Evolutionary conservation across 768 basidiomycete species (phyloP).

Genomic region (Omphalotus guepiniiformis): DNA sequence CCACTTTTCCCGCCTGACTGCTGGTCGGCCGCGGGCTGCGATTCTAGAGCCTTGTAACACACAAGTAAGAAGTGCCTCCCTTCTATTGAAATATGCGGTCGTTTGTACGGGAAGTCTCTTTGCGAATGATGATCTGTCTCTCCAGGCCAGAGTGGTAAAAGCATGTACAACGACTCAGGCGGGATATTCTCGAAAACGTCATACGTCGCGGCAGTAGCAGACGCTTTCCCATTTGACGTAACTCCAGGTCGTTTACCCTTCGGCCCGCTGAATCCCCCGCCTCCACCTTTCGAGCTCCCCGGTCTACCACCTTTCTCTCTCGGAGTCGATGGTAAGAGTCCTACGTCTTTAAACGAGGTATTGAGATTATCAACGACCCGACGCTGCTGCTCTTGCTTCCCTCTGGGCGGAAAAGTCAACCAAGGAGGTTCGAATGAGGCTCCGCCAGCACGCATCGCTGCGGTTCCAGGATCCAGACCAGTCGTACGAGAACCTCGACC

Average conservation of each 20-base stretch:
- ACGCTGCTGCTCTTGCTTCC: conserved; percentile 63
- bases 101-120: conserved; percentile 23
- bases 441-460: conserved; percentile 3
- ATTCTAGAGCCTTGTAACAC: conserved; percentile 69
- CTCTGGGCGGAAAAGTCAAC: conserved; percentile 61
- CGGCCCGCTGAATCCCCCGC: conserved; percentile 14
- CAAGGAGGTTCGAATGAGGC: conserved; percentile 41
- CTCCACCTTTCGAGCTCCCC: not conserved
- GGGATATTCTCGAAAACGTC: conserved; percentile 62
- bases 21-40: conserved; percentile 30
- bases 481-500: not conserved
- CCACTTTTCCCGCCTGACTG: conserved; percentile 15
- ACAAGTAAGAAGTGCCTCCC: conserved; percentile 72
- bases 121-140: conserved; percentile 52
- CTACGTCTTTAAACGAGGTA: conserved; percentile 77
- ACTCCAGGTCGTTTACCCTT: conserved; percentile 15
- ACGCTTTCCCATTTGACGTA: not conserved
- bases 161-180: conserved; percentile 72
- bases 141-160: conserved; percentile 80
- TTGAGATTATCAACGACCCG: conserved; percentile 67
- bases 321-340: conserved; percentile 55
- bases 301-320: not conserved
- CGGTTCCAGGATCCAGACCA: conserved; percentile 1
- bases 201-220: conserved; percentile 9
- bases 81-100: conserved; percentile 40